A percentile compares a stretch with the other conserved stretches of the same genome.
These are phyloP conservation scores for Lobulomyces angularis DNA, from an alignment of 192 early-diverging fungal species.

Conservation along the genomic window DNA sequence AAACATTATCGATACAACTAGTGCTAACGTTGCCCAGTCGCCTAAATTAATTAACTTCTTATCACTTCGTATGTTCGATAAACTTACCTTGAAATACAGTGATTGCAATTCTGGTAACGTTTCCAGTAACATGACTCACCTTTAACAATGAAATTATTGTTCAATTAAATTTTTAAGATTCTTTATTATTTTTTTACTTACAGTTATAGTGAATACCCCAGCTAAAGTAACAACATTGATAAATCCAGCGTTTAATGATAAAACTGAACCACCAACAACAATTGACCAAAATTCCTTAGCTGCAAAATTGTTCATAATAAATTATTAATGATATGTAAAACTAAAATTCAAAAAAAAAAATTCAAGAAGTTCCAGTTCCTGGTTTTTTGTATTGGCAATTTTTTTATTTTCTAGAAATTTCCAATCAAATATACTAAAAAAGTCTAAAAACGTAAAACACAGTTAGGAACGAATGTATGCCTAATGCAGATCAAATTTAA, in stretches of 20 bases:
- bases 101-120: slow-evolving; percentile 35
- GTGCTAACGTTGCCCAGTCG: slow-evolving; percentile 27
- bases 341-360: neutral
- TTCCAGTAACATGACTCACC: slow-evolving; percentile 34
- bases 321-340: too few relatives aligned
- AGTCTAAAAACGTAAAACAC: too few relatives aligned
- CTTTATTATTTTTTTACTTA: slow-evolving; percentile 2
- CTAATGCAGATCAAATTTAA: too few relatives aligned
- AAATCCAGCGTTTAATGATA: slow-evolving; percentile 41
- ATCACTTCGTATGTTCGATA: too few relatives aligned
- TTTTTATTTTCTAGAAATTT: too few relatives aligned
- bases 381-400: too few relatives aligned
- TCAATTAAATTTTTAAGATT: neutral
- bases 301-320: slow-evolving; percentile 39
- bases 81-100: slow-evolving; percentile 21
- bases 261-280: slow-evolving; percentile 31
- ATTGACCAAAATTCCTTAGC: slow-evolving; percentile 38
- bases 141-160: slow-evolving; percentile 11
- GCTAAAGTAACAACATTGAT: slow-evolving; percentile 50
- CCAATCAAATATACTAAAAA: too few relatives aligned
- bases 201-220: slow-evolving; percentile 28
- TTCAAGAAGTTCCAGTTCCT: neutral
- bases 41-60: too few relatives aligned
- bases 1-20: slow-evolving; percentile 29
- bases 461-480: too few relatives aligned